Evolutionary conservation across 2,329 filamentous ascomycete genomes (phyloP).

Genomic region (Aspergillus tamarii): DNA sequence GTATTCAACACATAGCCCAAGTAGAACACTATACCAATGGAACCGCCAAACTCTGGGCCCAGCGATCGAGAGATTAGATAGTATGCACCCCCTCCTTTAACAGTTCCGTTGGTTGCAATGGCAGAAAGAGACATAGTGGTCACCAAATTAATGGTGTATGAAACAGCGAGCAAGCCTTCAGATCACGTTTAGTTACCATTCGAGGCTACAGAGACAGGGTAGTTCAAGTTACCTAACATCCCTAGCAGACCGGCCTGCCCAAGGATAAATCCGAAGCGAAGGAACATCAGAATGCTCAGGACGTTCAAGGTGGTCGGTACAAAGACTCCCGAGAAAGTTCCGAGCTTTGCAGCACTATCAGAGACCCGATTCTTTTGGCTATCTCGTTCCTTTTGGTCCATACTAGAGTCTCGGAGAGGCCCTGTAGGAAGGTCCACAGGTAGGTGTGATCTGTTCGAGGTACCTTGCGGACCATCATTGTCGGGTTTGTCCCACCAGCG

Average conservation of each 20-base stretch:
- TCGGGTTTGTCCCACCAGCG: conserved; percentile 28
- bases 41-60: conserved; percentile 85
- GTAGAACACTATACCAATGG: conserved; percentile 86
- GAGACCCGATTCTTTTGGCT: conserved; percentile 28
- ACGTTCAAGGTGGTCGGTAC: conserved; percentile 89
- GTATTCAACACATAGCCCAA: conserved; percentile 88
- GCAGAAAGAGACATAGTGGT: conserved; percentile 85
- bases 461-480: conserved; percentile 15
- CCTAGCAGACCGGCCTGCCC: conserved; percentile 79
- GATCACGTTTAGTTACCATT: conserved; percentile 21
- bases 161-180: conserved; percentile 69
- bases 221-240: conserved; percentile 67
- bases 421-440: conserved; percentile 22
- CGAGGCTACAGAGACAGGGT: not conserved
- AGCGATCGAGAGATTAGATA: conserved; percentile 85
- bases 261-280: conserved; percentile 82
- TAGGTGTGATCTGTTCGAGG: conserved; percentile 8
- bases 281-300: conserved; percentile 87
- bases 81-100: conserved; percentile 84
- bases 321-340: conserved; percentile 77
- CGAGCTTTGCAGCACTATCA: conserved; percentile 63
- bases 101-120: conserved; percentile 87
- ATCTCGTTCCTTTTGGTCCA: conserved; percentile 37
- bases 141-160: conserved; percentile 81
- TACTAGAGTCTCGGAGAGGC: conserved; percentile 29